Evolutionary conservation across 805 yeast species (phyloP).

Genomic region (Hemisphaericaspora nanyangensis): DNA sequence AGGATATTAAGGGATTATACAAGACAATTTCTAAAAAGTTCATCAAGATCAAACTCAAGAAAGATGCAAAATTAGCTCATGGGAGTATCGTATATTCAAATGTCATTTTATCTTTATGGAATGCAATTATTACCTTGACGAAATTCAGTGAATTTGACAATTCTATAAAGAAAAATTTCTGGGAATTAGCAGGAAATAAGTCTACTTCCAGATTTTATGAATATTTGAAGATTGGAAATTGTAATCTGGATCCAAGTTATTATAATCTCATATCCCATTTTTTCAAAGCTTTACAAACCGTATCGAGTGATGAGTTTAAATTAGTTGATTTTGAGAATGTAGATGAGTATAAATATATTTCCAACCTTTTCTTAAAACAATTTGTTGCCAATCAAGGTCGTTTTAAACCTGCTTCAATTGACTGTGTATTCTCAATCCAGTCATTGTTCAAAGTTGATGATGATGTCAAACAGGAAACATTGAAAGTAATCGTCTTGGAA

Average conservation of each 20-base stretch:
- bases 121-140: constrained; percentile 42
- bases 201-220: constrained; percentile 39
- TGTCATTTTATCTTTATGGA: constrained; percentile 46
- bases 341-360: constrained; percentile 4
- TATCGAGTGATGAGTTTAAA: background rate
- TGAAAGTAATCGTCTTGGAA: background rate
- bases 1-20: constrained; percentile 22
- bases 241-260: constrained; percentile 50
- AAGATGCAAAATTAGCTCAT: constrained; percentile 17
- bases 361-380: constrained; percentile 4
- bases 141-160: constrained; percentile 14
- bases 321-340: constrained; percentile 6
- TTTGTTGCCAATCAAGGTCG: constrained; percentile 1
- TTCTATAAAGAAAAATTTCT: constrained; percentile 42
- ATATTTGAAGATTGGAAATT: constrained; percentile 50
- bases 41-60: constrained; percentile 38
- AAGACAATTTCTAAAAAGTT: constrained; percentile 44
- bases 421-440: constrained; percentile 1
- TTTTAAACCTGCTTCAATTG: constrained; percentile 4
- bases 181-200: constrained; percentile 47
- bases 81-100: constrained; percentile 42
- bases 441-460: background rate
- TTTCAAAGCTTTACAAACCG: constrained; percentile 13
- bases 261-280: constrained; percentile 29
- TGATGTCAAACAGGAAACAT: background rate